Percentiles rank a stretch among this genome's conserved stretches.
Evolutionary conservation across 139 green algal species (phyloP).

Genomic region (Edaphochlamys debaryana): DNA sequence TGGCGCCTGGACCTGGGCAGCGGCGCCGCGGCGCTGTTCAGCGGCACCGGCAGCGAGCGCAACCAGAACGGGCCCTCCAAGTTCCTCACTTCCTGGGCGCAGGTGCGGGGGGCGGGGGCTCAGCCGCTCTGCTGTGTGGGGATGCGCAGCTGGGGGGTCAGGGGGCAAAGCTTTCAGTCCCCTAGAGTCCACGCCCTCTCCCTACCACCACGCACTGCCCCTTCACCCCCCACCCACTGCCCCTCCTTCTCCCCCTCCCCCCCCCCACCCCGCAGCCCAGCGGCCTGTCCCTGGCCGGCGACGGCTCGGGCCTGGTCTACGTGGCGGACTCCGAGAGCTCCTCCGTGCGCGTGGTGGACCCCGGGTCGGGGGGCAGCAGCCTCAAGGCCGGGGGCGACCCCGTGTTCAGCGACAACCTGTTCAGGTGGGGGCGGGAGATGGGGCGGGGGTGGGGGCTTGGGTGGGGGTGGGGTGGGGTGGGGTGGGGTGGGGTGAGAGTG

Average conservation of each 20-base stretch:
- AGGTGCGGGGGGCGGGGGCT: too few species aligned
- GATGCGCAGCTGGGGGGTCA: too few species aligned
- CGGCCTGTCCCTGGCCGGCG: constrained; percentile 63
- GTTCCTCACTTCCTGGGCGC: constrained; percentile 72
- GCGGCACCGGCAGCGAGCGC: constrained; percentile 76
- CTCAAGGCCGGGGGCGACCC: constrained; percentile 77
- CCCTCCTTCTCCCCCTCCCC: too few species aligned
- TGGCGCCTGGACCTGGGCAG: constrained; percentile 66
- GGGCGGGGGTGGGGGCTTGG: not conserved
- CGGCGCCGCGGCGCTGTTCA: constrained; percentile 53
- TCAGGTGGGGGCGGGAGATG: constrained; percentile 44
- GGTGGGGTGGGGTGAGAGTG: not conserved
- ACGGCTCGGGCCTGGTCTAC: constrained; percentile 36
- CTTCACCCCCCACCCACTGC: too few species aligned
- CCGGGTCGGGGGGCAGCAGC: constrained; percentile 57
- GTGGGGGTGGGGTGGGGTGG: not conserved
- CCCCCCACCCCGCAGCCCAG: too few species aligned
- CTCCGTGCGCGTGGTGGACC: constrained; percentile 67
- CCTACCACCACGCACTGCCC: too few species aligned
- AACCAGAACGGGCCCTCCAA: constrained; percentile 76
- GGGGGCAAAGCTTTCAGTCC: too few species aligned
- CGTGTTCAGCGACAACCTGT: constrained; percentile 85
- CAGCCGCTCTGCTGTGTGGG: too few species aligned
- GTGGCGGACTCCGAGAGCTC: constrained; percentile 80
- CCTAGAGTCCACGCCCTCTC: too few species aligned